Evolutionary conservation across 2,329 filamentous ascomycete species (phyloP).

Genomic region (Apiospora sp.): DNA sequence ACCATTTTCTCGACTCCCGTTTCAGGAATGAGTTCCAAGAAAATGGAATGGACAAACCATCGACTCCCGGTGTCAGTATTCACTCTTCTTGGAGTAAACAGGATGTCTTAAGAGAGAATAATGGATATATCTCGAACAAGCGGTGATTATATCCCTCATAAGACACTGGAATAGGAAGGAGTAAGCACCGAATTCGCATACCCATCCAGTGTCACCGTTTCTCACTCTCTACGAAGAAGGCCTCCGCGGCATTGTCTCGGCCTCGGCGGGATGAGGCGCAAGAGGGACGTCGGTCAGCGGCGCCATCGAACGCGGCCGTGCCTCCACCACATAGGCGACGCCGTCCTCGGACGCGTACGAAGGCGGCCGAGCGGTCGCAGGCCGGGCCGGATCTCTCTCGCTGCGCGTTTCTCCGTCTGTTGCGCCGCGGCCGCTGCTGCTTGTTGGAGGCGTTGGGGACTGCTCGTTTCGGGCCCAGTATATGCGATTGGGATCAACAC

Average conservation of each 20-base stretch:
- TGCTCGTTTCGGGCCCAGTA: conserved; percentile 77
- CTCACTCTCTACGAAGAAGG: not conserved
- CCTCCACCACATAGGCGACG: conserved; percentile 75
- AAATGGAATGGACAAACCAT: not conserved
- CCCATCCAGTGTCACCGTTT: no score
- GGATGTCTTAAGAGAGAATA: no score
- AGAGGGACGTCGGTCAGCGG: conserved; percentile 50
- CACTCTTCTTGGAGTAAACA: no score
- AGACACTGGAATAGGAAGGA: no score
- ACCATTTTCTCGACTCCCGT: not conserved
- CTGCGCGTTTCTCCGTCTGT: conserved; percentile 15
- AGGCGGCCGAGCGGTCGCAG: conserved; percentile 64
- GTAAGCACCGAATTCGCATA: no score
- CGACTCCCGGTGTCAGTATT: no score
- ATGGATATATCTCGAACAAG: no score
- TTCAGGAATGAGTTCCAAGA: conserved; percentile 8
- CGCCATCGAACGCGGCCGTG: conserved; percentile 65
- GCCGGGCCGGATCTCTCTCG: conserved; percentile 22
- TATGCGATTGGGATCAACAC: conserved; percentile 81
- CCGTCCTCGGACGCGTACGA: conserved; percentile 82
- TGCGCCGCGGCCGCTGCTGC: conserved; percentile 12
- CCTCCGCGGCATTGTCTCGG: conserved; percentile 36
- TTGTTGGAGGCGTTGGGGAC: conserved; percentile 31
- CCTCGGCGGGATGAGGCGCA: conserved; percentile 57
- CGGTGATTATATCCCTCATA: no score